Evolutionary conservation across 805 yeast genomes (phyloP), one percentile per base, ranked within the genome.

Genomic region (Lachancea kluyveri): DNA sequence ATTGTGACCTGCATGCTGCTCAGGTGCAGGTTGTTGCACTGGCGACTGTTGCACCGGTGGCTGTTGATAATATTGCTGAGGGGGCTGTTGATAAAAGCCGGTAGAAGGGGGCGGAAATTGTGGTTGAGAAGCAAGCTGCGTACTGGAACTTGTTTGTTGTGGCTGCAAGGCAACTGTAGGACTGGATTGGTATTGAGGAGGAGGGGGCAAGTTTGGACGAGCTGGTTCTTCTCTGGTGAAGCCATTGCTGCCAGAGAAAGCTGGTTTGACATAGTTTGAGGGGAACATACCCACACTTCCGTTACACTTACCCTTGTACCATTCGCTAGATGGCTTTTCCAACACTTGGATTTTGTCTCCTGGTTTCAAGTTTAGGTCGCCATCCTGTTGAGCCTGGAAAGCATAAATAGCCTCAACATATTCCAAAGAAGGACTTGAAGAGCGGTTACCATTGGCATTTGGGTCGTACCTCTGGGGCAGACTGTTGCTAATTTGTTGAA

Each of bases 211-310:
- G 12, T 13, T 28, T 10, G 19, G n/a, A n/a, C 37, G 37, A 5
- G 41, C 36, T 10, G 43, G 33, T 4, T 31, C 38, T 13, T 33
- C 32, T 22, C 46, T 28, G 22, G 47, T 29, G 11, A 17, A 19
- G 8, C 28, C 34, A 16, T 27, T 30, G 2, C 39, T 24, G 8
- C 43, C 54, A n/a, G 46, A 46, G 17, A 45, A 50, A 6, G 48
- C 45, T 1, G 57, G 45, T 35, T 67, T 69, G 30, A 87, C 95
- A 51, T 92, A 90, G 54, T 85, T 85, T 1, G 90, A 64, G 6
- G 98, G 98, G 64, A 92, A 88, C 51, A 88, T 78, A 25, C 97
- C 98, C 6, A 71, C 69, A 19, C 58, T 55, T 4, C 74, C 72
- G 37, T 72, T 68, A 26, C 67, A 54, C 11, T 64, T 61, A 28